Conservation (phyloP, 2,329 filamentous ascomycete genomes). For the Alternaria gaisen region DNA sequence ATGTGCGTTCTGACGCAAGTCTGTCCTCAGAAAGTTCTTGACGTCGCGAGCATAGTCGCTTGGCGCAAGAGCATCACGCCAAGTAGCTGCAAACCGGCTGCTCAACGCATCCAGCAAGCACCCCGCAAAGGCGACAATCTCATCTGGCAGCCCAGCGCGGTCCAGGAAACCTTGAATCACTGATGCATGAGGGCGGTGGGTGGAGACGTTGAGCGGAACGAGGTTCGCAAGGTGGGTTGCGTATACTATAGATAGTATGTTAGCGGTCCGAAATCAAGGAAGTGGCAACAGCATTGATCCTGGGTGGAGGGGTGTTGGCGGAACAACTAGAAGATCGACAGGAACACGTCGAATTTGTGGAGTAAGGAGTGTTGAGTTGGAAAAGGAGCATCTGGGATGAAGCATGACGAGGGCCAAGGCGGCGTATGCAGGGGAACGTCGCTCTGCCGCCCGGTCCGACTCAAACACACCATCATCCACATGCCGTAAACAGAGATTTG, state of each 20-base stretch:
- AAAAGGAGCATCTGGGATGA: conserved; percentile 13
- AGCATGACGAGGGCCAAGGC: conserved; percentile 25
- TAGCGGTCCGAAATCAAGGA: conserved; percentile 25
- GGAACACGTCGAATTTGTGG: conserved; percentile 23
- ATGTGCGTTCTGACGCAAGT: conserved; percentile 23
- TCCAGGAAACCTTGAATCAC: conserved; percentile 42
- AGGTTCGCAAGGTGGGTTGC: conserved; percentile 49
- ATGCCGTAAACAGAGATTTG: conserved; percentile 25
- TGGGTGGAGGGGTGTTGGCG: conserved; percentile 18
- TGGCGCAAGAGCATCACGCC: conserved; percentile 37
- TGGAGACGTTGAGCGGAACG: conserved; percentile 46
- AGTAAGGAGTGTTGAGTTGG: conserved; percentile 11
- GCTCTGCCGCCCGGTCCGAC: conserved; percentile 24
- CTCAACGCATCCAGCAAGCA: conserved; percentile 51
- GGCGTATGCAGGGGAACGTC: conserved; percentile 32
- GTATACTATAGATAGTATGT: conserved; percentile 43
- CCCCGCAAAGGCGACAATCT: conserved; percentile 49
- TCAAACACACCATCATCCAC: conserved; percentile 27
- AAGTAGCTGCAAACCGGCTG: conserved; percentile 42
- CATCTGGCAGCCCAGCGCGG: conserved; percentile 44
- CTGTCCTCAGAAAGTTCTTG: conserved; percentile 24
- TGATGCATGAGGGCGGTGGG: conserved; percentile 35
- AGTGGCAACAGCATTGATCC: conserved; percentile 3
- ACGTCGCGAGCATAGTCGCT: conserved; percentile 25
- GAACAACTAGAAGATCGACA: conserved; percentile 29